A percentile compares a stretch with the other conserved stretches of the same genome.
These are phyloP conservation scores for Asclepias syriaca DNA, from an alignment of 257 asterid species.

Conservation along the genomic window DNA sequence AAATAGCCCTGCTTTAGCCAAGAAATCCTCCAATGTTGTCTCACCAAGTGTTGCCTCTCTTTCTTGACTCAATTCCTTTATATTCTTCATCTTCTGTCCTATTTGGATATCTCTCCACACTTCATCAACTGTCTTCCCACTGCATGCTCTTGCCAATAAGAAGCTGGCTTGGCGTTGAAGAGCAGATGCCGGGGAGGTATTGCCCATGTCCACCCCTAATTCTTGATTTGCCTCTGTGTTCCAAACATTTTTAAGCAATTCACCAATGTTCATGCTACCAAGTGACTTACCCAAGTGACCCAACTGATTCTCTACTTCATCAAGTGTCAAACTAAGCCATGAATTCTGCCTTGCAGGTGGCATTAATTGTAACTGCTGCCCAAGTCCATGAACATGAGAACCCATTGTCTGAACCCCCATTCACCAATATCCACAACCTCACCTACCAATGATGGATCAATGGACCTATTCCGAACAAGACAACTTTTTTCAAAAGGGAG, in stretches of 20 bases:
- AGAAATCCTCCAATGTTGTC: slow-evolving; percentile 74
- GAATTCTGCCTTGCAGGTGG: slow-evolving; percentile 44
- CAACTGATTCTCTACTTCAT: slow-evolving; percentile 52
- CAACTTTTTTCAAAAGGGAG: not conserved
- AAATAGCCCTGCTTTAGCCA: slow-evolving; percentile 67
- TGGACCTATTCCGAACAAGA: slow-evolving; percentile 16
- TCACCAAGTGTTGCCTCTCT: slow-evolving; percentile 57
- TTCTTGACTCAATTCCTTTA: slow-evolving; percentile 31
- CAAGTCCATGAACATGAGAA: slow-evolving; percentile 49
- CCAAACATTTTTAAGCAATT: slow-evolving; percentile 57
- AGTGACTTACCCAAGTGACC: slow-evolving; percentile 53
- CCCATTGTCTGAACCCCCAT: slow-evolving; percentile 72
- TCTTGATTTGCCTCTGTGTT: slow-evolving; percentile 40
- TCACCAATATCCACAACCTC: slow-evolving; percentile 32
- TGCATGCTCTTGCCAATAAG: slow-evolving; percentile 48
- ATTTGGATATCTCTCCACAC: slow-evolving; percentile 66
- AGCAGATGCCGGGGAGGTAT: slow-evolving; percentile 40
- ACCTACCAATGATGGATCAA: slow-evolving; percentile 9
- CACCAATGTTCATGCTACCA: slow-evolving; percentile 70
- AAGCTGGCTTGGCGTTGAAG: slow-evolving; percentile 63
- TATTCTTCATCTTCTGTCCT: slow-evolving; percentile 39
- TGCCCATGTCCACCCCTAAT: slow-evolving; percentile 21
- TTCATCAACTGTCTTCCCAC: slow-evolving; percentile 57
- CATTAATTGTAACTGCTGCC: slow-evolving; percentile 45
- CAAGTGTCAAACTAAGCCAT: slow-evolving; percentile 64